Evolutionary conservation across 1,139 yeast species (phyloP).

Genomic region (Diutina ranongensis): DNA sequence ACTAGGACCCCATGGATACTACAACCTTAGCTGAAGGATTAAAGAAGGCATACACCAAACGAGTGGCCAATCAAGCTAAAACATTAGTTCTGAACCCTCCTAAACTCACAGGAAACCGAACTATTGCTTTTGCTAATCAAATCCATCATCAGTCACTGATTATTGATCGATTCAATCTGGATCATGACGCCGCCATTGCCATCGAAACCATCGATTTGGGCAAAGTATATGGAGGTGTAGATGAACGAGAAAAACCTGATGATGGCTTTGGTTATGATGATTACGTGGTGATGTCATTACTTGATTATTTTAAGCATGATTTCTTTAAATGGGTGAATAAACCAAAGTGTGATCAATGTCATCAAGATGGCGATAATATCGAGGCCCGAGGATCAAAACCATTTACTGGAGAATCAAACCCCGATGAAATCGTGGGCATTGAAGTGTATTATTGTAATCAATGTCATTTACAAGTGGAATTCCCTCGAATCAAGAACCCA

Average conservation of each 20-base stretch:
- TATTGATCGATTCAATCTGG: constrained; percentile 6
- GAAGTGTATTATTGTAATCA: constrained; percentile 53
- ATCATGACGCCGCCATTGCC: constrained; percentile 11
- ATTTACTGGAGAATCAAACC: constrained; percentile 13
- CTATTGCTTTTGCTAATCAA: not conserved
- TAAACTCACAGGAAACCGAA: not conserved
- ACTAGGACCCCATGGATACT: not conserved
- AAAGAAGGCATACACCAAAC: not conserved
- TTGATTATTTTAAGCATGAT: constrained; percentile 66
- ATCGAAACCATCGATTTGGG: constrained; percentile 28
- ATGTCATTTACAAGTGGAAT: constrained; percentile 40
- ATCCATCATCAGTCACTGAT: not conserved
- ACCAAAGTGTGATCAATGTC: constrained; percentile 51
- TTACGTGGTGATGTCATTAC: constrained; percentile 51
- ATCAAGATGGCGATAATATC: constrained; percentile 19
- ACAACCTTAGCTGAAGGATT: not conserved
- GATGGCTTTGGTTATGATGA: constrained; percentile 44
- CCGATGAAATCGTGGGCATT: constrained; percentile 22
- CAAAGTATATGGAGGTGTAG: constrained; percentile 26
- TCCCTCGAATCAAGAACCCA: constrained; percentile 71
- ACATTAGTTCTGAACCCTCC: not conserved
- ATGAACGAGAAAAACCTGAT: constrained; percentile 14
- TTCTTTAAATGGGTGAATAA: constrained; percentile 79
- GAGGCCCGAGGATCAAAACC: constrained; percentile 12
- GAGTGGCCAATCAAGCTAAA: not conserved